Percentiles rank a stretch among this genome's conserved stretches.
Evolutionary conservation across 305 asterid species (phyloP).

Genomic region (Euphrasia arctica): DNA sequence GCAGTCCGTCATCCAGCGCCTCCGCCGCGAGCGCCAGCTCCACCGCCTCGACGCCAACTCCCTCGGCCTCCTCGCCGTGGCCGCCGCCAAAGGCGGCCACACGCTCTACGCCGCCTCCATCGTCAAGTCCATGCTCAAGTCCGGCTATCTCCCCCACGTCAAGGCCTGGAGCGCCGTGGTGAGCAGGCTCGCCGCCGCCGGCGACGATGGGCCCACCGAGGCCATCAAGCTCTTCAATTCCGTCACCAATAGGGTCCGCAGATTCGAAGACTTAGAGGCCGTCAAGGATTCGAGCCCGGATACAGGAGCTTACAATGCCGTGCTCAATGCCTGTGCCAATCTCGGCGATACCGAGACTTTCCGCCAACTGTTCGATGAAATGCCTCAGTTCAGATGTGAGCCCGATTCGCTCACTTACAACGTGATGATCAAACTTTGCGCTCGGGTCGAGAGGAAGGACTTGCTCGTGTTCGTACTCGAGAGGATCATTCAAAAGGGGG

Average conservation of each 20-base stretch:
- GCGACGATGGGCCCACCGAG: constrained; percentile 80
- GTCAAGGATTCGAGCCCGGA: constrained; percentile 71
- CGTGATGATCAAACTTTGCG: constrained; percentile 82
- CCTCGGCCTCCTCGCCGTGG: constrained; percentile 86
- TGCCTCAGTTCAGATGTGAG: constrained; percentile 62
- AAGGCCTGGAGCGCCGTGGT: constrained; percentile 95
- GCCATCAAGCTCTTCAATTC: constrained; percentile 64
- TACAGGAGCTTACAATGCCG: constrained; percentile 86
- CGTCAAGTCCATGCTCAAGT: constrained; percentile 80
- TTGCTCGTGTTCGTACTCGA: constrained; percentile 77
- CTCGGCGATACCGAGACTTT: constrained; percentile 62
- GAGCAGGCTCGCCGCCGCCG: constrained; percentile 64
- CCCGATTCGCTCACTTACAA: constrained; percentile 85
- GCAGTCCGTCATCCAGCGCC: constrained; percentile 81
- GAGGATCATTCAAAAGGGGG: constrained; percentile 59
- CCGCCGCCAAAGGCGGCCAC: constrained; percentile 87
- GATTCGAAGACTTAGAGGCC: constrained; percentile 42
- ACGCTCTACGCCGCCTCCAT: constrained; percentile 76
- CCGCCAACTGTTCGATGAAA: constrained; percentile 73
- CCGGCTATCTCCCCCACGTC: constrained; percentile 89
- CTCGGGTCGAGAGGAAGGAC: constrained; percentile 73
- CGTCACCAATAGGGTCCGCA: constrained; percentile 48
- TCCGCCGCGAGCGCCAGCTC: constrained; percentile 71
- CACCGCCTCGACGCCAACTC: constrained; percentile 94
- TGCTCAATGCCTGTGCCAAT: constrained; percentile 86